A percentile compares a stretch with the other conserved stretches of the same genome.
phyloP scores from a whole-genome alignment of 306 rosid genomes.

The Spatholobus suberectus region DNA sequence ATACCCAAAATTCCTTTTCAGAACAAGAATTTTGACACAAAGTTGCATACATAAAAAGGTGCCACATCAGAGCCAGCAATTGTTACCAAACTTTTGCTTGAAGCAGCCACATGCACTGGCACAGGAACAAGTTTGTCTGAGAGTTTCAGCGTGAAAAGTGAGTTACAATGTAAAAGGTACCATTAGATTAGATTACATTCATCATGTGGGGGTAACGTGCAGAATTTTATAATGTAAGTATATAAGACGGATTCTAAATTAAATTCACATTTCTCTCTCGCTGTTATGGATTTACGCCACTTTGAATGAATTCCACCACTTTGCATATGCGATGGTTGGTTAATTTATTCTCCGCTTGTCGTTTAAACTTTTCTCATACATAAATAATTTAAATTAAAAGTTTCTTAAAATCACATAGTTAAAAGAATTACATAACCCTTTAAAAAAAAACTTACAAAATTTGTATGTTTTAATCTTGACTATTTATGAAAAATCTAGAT shows the following conservation, averaged over 20 bases:
- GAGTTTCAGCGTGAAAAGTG: background rate
- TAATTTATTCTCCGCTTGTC: background rate
- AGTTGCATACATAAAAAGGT: background rate
- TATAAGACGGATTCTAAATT: background rate
- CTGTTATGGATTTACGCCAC: background rate
- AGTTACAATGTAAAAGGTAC: background rate
- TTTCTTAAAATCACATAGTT: background rate
- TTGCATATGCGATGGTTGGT: background rate
- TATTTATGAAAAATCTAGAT: no score
- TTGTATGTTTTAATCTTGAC: no score
- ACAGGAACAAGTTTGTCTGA: background rate
- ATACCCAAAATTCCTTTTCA: no score
- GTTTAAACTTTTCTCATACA: background rate
- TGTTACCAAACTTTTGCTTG: background rate
- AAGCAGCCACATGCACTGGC: background rate
- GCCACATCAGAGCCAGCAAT: background rate
- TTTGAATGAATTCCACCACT: constrained; percentile 11
- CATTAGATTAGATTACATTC: background rate
- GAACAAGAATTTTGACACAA: no score
- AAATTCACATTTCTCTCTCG: background rate
- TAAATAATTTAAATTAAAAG: background rate
- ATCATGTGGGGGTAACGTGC: background rate
- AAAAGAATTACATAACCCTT: no score
- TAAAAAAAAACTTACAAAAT: no score
- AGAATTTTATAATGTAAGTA: background rate